phyloP scores from a whole-genome alignment of 2,329 filamentous ascomycete genomes.

The Botrytis elliptica region DNA sequence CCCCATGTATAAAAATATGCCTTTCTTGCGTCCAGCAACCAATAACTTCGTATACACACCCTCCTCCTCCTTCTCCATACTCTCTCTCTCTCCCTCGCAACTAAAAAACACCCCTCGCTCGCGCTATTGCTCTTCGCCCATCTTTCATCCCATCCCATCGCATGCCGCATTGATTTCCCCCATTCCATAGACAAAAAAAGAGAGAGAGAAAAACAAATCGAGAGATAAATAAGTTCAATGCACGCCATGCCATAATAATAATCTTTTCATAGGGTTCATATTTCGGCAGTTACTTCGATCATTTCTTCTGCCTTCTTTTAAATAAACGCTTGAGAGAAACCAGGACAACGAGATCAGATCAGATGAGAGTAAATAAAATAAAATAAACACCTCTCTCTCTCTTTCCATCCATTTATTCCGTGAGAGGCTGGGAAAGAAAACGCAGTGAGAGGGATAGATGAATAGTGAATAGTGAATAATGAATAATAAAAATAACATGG shows the following conservation, averaged over 20 bases:
- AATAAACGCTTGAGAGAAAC: not conserved
- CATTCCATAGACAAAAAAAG: not conserved
- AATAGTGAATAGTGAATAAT: conserved; percentile 17
- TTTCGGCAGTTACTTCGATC: conserved; percentile 16
- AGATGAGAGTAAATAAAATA: no score
- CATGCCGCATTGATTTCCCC: not conserved
- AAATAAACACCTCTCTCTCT: no score
- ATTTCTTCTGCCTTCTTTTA: conserved; percentile 23
- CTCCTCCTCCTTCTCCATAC: conserved; percentile 11
- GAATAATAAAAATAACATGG: conserved; percentile 23
- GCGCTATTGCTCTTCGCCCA: not conserved
- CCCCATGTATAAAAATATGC: conserved; percentile 24
- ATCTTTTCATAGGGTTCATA: conserved; percentile 7
- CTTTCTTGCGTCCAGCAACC: not conserved
- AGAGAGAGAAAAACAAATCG: not conserved
- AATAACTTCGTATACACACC: conserved; percentile 24
- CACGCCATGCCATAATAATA: not conserved
- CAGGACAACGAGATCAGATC: no score
- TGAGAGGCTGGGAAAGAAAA: not conserved
- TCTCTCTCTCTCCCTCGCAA: not conserved
- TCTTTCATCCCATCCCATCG: not conserved
- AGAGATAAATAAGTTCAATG: not conserved
- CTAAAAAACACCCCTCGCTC: not conserved
- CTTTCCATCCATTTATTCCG: no score
- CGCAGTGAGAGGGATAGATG: not conserved